These are phyloP conservation scores for Oryza nivara DNA, from an alignment of 176 grass and related monocot genomes.

Conservation along the genomic window DNA sequence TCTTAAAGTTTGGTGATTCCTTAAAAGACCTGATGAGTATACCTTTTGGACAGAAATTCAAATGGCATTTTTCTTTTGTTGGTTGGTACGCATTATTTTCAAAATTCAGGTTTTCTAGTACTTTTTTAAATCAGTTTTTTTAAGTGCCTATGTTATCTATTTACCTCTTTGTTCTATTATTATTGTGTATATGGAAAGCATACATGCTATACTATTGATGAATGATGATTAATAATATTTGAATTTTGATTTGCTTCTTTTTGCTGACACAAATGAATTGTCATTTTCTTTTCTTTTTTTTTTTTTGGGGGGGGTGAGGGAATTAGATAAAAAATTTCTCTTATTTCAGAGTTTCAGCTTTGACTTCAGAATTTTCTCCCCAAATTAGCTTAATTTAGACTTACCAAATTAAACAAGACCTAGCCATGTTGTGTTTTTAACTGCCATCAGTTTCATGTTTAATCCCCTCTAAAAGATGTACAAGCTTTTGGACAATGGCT, in stretches of 20 bases:
- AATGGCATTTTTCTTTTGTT: background rate
- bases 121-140: background rate
- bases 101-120: background rate
- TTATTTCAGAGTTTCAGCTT: background rate
- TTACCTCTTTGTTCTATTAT: background rate
- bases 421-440: background rate
- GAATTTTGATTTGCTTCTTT: background rate
- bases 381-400: background rate
- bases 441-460: background rate
- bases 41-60: background rate
- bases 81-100: background rate
- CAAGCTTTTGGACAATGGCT: background rate
- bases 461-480: background rate
- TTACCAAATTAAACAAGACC: background rate
- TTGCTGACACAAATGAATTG: background rate
- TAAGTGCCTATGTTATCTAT: background rate
- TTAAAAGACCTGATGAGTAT: background rate
- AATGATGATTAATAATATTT: background rate
- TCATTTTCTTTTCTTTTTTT: too few relatives aligned
- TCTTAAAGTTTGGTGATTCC: background rate
- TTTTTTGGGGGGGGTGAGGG: too few relatives aligned
- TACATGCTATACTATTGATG: background rate
- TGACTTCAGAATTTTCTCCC: background rate
- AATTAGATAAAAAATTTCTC: background rate
- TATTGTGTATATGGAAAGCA: background rate